A percentile compares a stretch with the other conserved stretches of the same genome.
These are phyloP conservation scores for Globisporangium parvum DNA, from an alignment of 352 stramenopile species.

Conservation along the genomic window DNA sequence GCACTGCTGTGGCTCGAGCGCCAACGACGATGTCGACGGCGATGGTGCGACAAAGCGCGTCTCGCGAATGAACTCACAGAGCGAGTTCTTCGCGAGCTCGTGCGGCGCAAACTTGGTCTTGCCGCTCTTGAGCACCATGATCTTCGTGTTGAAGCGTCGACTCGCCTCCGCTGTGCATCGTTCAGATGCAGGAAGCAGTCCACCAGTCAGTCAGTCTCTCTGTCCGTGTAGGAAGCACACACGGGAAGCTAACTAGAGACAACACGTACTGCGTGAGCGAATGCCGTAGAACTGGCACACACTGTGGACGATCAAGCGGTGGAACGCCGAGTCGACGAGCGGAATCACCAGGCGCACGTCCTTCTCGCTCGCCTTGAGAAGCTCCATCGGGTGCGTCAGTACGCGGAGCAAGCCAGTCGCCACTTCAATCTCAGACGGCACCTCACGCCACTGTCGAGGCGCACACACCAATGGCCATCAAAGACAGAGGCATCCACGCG, in stretches of 20 bases:
- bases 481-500: neutral
- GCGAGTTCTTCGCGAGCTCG: constrained; percentile 48
- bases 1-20: constrained; percentile 10
- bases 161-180: constrained; percentile 53
- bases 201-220: neutral
- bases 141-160: constrained; percentile 66
- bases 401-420: constrained; percentile 45
- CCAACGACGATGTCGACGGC: constrained; percentile 6
- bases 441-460: constrained; percentile 57
- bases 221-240: neutral
- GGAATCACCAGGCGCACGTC: constrained; percentile 68
- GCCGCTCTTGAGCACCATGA: constrained; percentile 70
- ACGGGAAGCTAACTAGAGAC: neutral
- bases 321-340: constrained; percentile 77
- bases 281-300: constrained; percentile 87
- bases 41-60: constrained; percentile 31
- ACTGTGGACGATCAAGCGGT: constrained; percentile 83
- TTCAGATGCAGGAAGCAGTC: neutral
- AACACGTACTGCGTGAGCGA: constrained; percentile 66
- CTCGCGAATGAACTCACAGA: constrained; percentile 75
- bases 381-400: constrained; percentile 59
- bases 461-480: too few species aligned
- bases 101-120: constrained; percentile 44
- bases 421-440: constrained; percentile 69
- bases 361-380: constrained; percentile 49